Base-by-base conservation (phyloP, 2,329 filamentous ascomycete species). In the Tolypocladium tropicale region DNA sequence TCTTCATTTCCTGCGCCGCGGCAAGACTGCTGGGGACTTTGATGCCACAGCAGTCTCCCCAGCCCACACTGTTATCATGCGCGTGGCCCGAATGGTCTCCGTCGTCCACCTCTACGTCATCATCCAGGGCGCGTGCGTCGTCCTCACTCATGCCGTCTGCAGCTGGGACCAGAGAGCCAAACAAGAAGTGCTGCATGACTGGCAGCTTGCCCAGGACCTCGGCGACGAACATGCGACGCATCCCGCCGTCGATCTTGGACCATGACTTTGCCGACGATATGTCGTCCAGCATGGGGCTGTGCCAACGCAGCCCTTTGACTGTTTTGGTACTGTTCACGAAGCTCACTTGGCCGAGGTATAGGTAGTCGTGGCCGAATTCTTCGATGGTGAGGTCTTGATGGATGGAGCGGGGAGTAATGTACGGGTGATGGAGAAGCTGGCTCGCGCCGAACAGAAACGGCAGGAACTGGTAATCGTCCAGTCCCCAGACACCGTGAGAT, bases 181-280 rank as follows among this genome's bases (percentile, higher is more conserved):
- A 99, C 55, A 99, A 68, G 64, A 99, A 99, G 70, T 99, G 95
- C 73, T 99, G 94, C 91, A 97, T 97, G 48, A 99, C 93, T 1
- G 94, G 94, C 55, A 99, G 70, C 72, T 99, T 99, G 34, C 88
- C 85, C 53, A 99, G 72, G 1, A 99, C 93, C 72, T 99, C 94
- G 43, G 86, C 89, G 53, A 93, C 80, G 67, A 97, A 97, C 95
- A 99, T 99, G 62, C 90, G 89, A 58, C 89, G 82, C 95, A 99
- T 97, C 7, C 94, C 94, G 30, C 80, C 87, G 70, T 97, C 92
- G 53, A 99, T 88, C 77, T 99, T 99, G 61, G 73, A 76, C 94
- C 94, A 99, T 41, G 80, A 89, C 69, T 90, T 92, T 18, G 93
- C 88, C 1, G 90, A 86, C 4, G 89, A 94, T 61, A 99, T 99